These are phyloP conservation scores for Trifolium fragiferum DNA, from an alignment of 306 rosid genomes.

Conservation along the genomic window DNA sequence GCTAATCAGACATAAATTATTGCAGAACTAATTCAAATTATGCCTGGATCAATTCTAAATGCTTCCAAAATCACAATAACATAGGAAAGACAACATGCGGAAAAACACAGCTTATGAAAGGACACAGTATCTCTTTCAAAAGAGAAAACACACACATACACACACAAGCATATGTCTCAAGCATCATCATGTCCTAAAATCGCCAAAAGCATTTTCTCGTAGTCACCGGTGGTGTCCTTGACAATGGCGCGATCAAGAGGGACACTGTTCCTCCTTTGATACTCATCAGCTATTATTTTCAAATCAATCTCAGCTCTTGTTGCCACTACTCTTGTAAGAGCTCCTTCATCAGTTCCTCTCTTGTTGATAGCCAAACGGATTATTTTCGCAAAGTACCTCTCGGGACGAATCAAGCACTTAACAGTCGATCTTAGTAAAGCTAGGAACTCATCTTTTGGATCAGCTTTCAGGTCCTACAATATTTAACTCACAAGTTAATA, in stretches of 20 bases:
- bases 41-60: slow-evolving; percentile 8
- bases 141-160: neutral
- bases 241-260: slow-evolving; percentile 52
- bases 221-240: slow-evolving; percentile 52
- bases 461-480: slow-evolving; percentile 50
- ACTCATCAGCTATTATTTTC: slow-evolving; percentile 51
- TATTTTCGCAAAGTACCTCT: slow-evolving; percentile 48
- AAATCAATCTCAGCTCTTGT: slow-evolving; percentile 54
- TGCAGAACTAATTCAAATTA: neutral
- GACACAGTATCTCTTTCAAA: slow-evolving; percentile 9
- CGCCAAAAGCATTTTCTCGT: slow-evolving; percentile 48
- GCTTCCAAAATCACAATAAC: slow-evolving; percentile 27
- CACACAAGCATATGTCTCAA: slow-evolving; percentile 6
- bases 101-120: slow-evolving; percentile 34
- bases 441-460: slow-evolving; percentile 52
- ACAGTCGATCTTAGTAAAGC: slow-evolving; percentile 48
- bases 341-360: slow-evolving; percentile 54
- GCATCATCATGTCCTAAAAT: slow-evolving; percentile 48
- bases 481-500: slow-evolving; percentile 8
- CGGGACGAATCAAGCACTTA: slow-evolving; percentile 50
- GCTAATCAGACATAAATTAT: neutral
- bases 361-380: slow-evolving; percentile 47
- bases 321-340: slow-evolving; percentile 56
- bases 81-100: slow-evolving; percentile 29
- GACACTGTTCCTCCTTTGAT: slow-evolving; percentile 51